Percentiles rank a stretch among this genome's conserved stretches.
Evolutionary conservation across 1,284 basidiomycete species (phyloP).

Genomic region (Gomphus sp.): DNA sequence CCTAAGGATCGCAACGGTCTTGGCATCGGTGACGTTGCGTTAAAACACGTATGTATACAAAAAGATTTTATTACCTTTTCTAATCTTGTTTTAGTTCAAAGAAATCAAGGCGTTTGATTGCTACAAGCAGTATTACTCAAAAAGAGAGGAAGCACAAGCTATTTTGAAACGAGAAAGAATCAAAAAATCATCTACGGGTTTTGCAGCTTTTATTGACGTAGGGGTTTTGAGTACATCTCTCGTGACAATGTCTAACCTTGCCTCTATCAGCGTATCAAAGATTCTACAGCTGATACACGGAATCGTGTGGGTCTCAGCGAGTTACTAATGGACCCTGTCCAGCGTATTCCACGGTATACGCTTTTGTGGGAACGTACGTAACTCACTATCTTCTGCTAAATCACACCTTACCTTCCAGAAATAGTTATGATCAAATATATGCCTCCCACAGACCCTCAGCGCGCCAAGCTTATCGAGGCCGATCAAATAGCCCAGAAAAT

Average conservation of each 20-base stretch:
- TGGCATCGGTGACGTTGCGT: constrained; percentile 77
- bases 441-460: constrained; percentile 67
- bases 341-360: constrained; percentile 94
- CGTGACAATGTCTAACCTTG: constrained; percentile 4
- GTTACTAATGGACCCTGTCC: constrained; percentile 98
- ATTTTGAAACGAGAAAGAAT: constrained; percentile 81
- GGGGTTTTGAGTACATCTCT: constrained; percentile 20
- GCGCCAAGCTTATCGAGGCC: constrained; percentile 78
- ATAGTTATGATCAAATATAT: constrained; percentile 78
- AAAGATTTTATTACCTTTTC: not conserved
- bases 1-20: constrained; percentile 47
- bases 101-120: constrained; percentile 77
- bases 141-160: constrained; percentile 87
- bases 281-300: constrained; percentile 70
- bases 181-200: constrained; percentile 60
- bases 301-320: constrained; percentile 89
- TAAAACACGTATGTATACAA: constrained; percentile 50
- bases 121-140: constrained; percentile 86
- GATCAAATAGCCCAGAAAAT: constrained; percentile 85
- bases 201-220: constrained; percentile 81
- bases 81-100: constrained; percentile 41
- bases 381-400: not conserved
- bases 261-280: constrained; percentile 69
- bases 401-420: not conserved
- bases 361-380: constrained; percentile 71